Conservation (phyloP, 2,329 filamentous ascomycete genomes). For the Neofusicoccum laricinum region DNA sequence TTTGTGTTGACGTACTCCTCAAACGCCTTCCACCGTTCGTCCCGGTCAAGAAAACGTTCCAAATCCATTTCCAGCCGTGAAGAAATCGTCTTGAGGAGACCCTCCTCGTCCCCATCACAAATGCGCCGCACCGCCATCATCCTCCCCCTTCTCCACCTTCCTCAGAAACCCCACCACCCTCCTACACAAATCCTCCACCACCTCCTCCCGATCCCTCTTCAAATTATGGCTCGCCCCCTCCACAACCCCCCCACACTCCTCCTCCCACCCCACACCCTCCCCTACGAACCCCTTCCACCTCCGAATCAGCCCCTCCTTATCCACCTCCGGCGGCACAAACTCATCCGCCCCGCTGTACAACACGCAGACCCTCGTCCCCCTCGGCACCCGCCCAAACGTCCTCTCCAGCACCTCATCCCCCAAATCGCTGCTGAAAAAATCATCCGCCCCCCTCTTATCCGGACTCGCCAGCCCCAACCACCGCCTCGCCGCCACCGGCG, state of each 20-base stretch:
- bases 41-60: no score
- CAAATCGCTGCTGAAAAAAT: conserved; percentile 85
- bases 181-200: conserved; percentile 48
- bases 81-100: no score
- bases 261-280: conserved; percentile 47
- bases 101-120: no score
- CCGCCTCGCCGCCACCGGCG: conserved; percentile 54
- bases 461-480: conserved; percentile 59
- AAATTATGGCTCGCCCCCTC: conserved; percentile 52
- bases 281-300: conserved; percentile 53
- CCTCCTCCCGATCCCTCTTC: conserved; percentile 44
- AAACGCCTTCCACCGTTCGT: no score
- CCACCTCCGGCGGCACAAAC: conserved; percentile 57
- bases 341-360: conserved; percentile 66
- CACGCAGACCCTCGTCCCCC: conserved; percentile 52
- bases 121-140: neutral
- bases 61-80: no score
- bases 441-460: conserved; percentile 67
- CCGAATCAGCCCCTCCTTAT: conserved; percentile 57
- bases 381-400: conserved; percentile 65
- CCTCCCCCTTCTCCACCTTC: conserved; percentile 10
- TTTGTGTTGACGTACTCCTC: no score
- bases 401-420: conserved; percentile 52
- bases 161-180: conserved; percentile 52
- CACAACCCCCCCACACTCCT: conserved; percentile 48